A percentile compares a stretch with the other conserved stretches of the same genome.
Conservation (phyloP, 1,284 basidiomycete species). For the Testicularia cyperi region DNA sequence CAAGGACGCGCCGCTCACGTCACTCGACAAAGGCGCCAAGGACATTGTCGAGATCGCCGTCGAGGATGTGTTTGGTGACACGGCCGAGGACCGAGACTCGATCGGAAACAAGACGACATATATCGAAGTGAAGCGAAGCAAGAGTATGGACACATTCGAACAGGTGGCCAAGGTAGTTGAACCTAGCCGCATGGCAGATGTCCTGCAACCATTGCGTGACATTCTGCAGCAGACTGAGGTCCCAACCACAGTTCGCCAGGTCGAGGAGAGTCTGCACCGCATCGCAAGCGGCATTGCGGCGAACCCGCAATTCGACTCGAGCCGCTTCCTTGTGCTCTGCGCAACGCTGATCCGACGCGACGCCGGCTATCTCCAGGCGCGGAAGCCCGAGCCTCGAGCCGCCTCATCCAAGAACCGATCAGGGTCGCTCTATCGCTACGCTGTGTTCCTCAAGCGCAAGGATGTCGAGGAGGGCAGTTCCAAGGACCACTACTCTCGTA, state of each 20-base stretch:
- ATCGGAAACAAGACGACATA: conserved; percentile 88
- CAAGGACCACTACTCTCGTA: conserved; percentile 60
- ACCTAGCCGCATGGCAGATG: conserved; percentile 67
- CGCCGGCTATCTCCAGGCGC: conserved; percentile 62
- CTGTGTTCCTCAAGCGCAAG: conserved; percentile 48
- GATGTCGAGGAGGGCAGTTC: conserved; percentile 38
- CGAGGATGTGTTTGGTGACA: conserved; percentile 93
- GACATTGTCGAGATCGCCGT: conserved; percentile 78
- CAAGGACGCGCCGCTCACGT: conserved; percentile 65
- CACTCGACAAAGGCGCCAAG: conserved; percentile 70
- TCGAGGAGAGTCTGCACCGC: conserved; percentile 84
- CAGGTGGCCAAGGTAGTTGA: conserved; percentile 48
- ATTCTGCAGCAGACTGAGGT: conserved; percentile 85
- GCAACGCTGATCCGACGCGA: conserved; percentile 89
- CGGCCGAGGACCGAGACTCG: conserved; percentile 81
- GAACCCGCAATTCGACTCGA: conserved; percentile 73
- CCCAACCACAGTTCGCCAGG: conserved; percentile 76
- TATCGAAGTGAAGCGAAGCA: conserved; percentile 55
- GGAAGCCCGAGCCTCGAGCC: conserved; percentile 27
- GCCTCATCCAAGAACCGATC: conserved; percentile 24
- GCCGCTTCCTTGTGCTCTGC: conserved; percentile 78
- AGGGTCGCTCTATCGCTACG: conserved; percentile 21
- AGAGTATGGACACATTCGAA: conserved; percentile 59
- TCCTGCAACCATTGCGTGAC: conserved; percentile 78
- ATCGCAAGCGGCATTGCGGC: conserved; percentile 81